These are phyloP conservation scores for Dacryopinax primogenitus DNA, from an alignment of 768 basidiomycete species.

Conservation along the genomic window DNA sequence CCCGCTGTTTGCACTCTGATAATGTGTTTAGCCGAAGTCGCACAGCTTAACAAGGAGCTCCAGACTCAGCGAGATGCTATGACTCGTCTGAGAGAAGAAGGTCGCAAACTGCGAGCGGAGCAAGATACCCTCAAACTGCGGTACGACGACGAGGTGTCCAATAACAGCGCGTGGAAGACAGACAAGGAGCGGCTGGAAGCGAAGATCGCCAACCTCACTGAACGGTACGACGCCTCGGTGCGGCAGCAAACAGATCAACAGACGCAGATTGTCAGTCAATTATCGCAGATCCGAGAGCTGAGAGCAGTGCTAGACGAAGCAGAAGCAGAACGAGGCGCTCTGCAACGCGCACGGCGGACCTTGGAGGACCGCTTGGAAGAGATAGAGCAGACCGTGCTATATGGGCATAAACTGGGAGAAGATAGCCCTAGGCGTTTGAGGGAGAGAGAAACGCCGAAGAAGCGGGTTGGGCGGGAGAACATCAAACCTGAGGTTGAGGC, in stretches of 20 bases:
- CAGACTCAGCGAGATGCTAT: too few relatives aligned
- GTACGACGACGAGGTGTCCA: constrained; percentile 66
- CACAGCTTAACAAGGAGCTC: too few relatives aligned
- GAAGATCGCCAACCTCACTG: constrained; percentile 61
- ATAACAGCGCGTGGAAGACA: constrained; percentile 69
- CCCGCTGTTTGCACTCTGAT: too few relatives aligned
- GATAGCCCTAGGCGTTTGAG: too few relatives aligned
- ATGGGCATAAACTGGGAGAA: too few relatives aligned
- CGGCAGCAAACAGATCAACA: constrained; percentile 69
- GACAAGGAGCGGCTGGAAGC: constrained; percentile 78
- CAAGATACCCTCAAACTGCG: constrained; percentile 61
- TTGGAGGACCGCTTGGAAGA: constrained; percentile 69
- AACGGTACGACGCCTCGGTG: constrained; percentile 60
- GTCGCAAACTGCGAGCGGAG: constrained; percentile 61
- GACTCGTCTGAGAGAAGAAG: constrained; percentile 65
- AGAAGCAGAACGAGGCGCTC: constrained; percentile 62
- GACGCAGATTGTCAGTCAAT: constrained; percentile 66
- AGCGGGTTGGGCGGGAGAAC: too few relatives aligned
- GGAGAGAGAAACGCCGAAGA: too few relatives aligned
- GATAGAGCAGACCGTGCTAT: constrained; percentile 52
- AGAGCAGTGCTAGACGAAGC: constrained; percentile 72
- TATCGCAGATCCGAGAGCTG: constrained; percentile 76
- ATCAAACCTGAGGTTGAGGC: too few relatives aligned
- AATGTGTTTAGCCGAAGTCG: too few relatives aligned
- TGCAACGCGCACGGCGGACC: constrained; percentile 70